Evolutionary conservation across 345 rosid genomes (phyloP).

Genomic region (Ailanthus altissimus): DNA sequence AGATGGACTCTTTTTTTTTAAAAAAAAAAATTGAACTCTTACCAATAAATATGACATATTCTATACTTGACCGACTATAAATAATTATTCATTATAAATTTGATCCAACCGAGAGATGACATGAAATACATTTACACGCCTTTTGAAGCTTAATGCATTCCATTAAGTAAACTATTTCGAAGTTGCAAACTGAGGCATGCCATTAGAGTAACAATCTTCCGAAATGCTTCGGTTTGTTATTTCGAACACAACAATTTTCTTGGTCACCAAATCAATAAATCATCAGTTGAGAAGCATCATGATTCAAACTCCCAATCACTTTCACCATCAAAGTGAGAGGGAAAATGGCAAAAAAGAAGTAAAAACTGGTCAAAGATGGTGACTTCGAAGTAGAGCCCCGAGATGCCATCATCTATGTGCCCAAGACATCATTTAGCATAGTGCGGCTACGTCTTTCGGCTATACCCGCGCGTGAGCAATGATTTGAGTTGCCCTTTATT

Average conservation of each 20-base stretch:
- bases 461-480: constrained; percentile 28
- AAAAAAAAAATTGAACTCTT: not conserved
- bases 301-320: not conserved
- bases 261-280: not conserved
- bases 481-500: constrained; percentile 15
- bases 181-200: not conserved
- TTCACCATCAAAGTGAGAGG: not conserved
- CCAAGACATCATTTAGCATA: not conserved
- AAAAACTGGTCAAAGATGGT: constrained; percentile 31
- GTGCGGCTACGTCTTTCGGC: constrained; percentile 29
- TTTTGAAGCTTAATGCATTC: not conserved
- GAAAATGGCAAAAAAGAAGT: not conserved
- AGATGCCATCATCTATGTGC: not conserved
- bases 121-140: not conserved
- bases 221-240: too few species aligned
- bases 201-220: not conserved
- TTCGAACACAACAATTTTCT: not conserved
- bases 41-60: not conserved
- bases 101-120: not conserved
- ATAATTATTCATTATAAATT: too few species aligned
- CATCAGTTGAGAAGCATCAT: too few species aligned
- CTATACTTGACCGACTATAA: not conserved
- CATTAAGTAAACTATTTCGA: too few species aligned
- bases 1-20: too few species aligned
- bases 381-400: constrained; percentile 8